Percentiles rank a stretch among this genome's conserved stretches.
Evolutionary conservation across 306 rosid species (phyloP).

Genomic region (Rosa rugosa): DNA sequence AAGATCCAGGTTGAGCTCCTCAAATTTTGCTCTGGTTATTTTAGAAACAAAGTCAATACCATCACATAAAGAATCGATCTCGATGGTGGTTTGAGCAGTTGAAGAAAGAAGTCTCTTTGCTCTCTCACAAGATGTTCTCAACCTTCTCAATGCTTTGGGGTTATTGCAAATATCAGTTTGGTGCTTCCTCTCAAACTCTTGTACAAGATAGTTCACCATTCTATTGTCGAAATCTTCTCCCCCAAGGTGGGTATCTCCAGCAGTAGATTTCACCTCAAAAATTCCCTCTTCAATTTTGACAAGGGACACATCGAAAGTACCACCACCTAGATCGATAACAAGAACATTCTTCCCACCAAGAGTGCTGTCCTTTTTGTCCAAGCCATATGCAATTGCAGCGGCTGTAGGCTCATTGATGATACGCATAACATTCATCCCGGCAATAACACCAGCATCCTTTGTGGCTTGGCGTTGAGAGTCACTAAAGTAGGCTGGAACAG

Average conservation of each 20-base stretch:
- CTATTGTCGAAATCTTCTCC: neutral
- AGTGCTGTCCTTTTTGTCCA: neutral
- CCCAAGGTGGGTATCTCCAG: neutral
- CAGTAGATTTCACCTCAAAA: neutral
- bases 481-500: neutral
- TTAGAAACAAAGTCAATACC: neutral
- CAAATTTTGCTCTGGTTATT: neutral
- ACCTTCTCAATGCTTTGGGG: neutral
- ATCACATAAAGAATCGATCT: neutral
- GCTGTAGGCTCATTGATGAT: neutral
- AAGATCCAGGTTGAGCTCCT: neutral
- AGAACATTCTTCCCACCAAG: neutral
- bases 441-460: neutral
- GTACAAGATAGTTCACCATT: too few species aligned
- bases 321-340: neutral
- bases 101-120: neutral
- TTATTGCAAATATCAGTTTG: neutral
- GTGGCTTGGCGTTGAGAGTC: neutral
- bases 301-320: neutral
- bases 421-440: neutral
- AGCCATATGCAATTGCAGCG: neutral
- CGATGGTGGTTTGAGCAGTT: neutral
- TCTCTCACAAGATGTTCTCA: neutral
- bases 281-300: neutral
- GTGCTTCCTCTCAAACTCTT: neutral